Conservation (phyloP, 495 filamentous ascomycete genomes). For the Penicillium riverlandense region DNA sequence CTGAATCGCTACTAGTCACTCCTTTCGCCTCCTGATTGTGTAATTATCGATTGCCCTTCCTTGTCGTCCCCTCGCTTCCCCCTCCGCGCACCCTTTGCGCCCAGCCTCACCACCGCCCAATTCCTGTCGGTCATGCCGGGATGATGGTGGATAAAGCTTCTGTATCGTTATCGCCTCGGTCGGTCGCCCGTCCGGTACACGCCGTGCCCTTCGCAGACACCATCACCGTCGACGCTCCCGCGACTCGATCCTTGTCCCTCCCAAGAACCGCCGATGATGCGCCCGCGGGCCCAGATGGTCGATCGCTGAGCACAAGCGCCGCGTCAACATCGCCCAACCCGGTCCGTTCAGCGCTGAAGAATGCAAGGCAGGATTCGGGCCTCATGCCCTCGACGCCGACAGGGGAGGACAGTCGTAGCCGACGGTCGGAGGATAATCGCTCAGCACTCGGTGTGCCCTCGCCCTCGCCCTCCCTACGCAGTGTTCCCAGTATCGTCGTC, state of each 20-base stretch:
- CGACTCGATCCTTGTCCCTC: constrained; percentile 16
- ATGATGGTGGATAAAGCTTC: constrained; percentile 33
- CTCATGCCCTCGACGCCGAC: constrained; percentile 4
- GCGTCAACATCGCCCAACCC: constrained; percentile 21
- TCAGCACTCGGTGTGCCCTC: constrained; percentile 1
- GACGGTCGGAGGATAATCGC: constrained; percentile 10
- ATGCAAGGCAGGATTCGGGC: constrained; percentile 6
- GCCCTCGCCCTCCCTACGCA: constrained; percentile 23
- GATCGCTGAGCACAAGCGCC: constrained; percentile 19
- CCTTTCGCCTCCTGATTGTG: constrained; percentile 1
- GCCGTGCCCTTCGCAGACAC: constrained; percentile 24
- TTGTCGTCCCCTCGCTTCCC: not conserved
- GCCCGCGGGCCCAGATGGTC: constrained; percentile 18
- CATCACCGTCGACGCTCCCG: constrained; percentile 13
- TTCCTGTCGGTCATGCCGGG: constrained; percentile 27
- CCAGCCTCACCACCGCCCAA: not conserved
- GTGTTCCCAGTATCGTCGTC: constrained; percentile 38
- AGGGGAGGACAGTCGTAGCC: constrained; percentile 6
- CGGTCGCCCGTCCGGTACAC: constrained; percentile 20
- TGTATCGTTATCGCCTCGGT: constrained; percentile 25
- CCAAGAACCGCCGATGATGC: constrained; percentile 21
- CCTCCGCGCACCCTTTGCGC: not conserved
- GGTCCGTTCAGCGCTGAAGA: constrained; percentile 5
- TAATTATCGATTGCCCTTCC: not conserved
- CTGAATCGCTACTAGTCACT: not conserved